Base-by-base conservation (phyloP, 177 flowering plant species). In the Vitis hybrid region DNA sequence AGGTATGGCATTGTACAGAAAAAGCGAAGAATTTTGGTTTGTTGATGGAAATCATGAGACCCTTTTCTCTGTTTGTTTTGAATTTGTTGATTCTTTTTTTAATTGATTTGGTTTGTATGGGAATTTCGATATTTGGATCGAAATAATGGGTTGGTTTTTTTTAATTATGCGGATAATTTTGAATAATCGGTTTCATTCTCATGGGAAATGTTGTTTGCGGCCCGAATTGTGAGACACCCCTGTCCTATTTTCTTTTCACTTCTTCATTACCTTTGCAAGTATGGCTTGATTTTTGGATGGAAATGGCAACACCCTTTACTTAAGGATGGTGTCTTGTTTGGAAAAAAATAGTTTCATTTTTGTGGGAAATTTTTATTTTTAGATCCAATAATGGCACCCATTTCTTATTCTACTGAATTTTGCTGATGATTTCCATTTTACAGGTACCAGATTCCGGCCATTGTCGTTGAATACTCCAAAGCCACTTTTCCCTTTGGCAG, bases 401-500 rank as follows among this genome's bases (percentile, higher is more conserved):
- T 0, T 45, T 59, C 19, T 6, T 60, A 2, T 13, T 51, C 51
- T 49, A 11, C 48, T 57, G 18, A 13, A 62, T n/a, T 62, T 62
- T 6, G 50, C 31, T 1, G 7, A 55, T 31, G 39, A n/a, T 57
- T 52, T 69, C 49, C 51, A 12, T 69, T 62, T 74, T 70, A 56
- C 72, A 86, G 94, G 90, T 68, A 90, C 94, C 61, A 75, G 94
- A 14, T 90, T 90, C 68, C 70, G 90, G 48, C 93, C 92, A 50
- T 69, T 89, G 74, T 89, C 93, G 2, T 69, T 89, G 78, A 89
- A 89, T 74, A 74, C 89, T 57, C 89, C 93, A 2, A 89, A 89
- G 81, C 90, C 96, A 1, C 86, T 89, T 51, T 89, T 87, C 39
- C 92, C 92, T 69, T 68, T 90, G 76, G 90, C 90, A 11, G 90